Evolutionary conservation across 2,329 filamentous ascomycete genomes (phyloP).

Genomic region (Penicillium sp.): DNA sequence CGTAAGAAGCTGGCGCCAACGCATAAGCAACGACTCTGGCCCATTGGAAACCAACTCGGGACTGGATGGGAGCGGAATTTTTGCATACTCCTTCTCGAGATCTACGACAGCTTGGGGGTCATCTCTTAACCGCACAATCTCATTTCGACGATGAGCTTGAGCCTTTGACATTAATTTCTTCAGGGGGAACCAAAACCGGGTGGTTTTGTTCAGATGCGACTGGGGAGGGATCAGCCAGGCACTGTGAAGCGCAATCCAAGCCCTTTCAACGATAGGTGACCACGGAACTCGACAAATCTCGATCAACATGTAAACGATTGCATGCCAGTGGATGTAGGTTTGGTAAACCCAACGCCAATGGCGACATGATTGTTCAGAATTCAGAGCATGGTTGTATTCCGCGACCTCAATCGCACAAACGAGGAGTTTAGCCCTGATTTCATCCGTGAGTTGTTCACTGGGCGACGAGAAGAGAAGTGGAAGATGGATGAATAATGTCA

Average conservation of each 20-base stretch:
- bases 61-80: constrained; percentile 30
- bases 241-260: constrained; percentile 53
- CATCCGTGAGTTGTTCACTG: constrained; percentile 38
- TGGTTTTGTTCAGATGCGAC: constrained; percentile 34
- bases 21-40: constrained; percentile 22
- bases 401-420: constrained; percentile 46
- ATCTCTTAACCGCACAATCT: constrained; percentile 34
- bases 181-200: constrained; percentile 42
- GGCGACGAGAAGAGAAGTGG: constrained; percentile 51
- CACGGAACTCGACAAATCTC: constrained; percentile 54
- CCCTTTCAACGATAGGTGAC: constrained; percentile 53
- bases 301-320: constrained; percentile 60
- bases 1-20: constrained; percentile 36
- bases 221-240: constrained; percentile 45
- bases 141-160: constrained; percentile 35
- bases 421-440: constrained; percentile 42
- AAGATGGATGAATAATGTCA: constrained; percentile 57
- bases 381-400: constrained; percentile 59
- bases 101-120: constrained; percentile 29
- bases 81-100: constrained; percentile 12
- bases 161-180: constrained; percentile 37
- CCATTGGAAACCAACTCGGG: constrained; percentile 27
- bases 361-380: constrained; percentile 52
- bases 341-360: constrained; percentile 65
- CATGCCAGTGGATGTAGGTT: constrained; percentile 64